Evolutionary conservation across 2,329 filamentous ascomycete species (phyloP).

Genomic region (Lomentospora prolificans): DNA sequence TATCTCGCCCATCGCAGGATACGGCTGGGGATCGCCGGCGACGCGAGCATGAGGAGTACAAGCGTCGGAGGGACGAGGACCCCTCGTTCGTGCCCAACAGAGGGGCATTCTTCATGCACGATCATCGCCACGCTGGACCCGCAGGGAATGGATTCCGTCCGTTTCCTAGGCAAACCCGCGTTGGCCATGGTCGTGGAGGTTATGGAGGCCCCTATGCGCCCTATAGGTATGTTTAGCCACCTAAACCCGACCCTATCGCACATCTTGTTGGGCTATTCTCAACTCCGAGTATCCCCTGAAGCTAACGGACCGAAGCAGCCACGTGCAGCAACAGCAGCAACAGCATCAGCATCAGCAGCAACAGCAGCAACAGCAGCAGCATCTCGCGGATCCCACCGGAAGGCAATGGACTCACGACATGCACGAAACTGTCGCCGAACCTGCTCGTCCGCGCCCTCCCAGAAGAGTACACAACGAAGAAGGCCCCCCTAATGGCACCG

Average conservation of each 20-base stretch:
- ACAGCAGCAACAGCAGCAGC: slow-evolving; percentile 11
- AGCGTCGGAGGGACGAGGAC: slow-evolving; percentile 77
- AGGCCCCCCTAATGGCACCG: slow-evolving; percentile 44
- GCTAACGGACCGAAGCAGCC: slow-evolving; percentile 21
- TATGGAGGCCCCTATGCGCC: slow-evolving; percentile 48
- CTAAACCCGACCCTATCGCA: background rate
- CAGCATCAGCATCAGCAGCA: background rate
- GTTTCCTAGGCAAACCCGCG: slow-evolving; percentile 54
- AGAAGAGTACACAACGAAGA: slow-evolving; percentile 26
- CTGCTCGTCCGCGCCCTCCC: slow-evolving; percentile 30
- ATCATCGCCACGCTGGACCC: slow-evolving; percentile 72
- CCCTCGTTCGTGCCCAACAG: slow-evolving; percentile 90
- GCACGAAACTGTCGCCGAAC: slow-evolving; percentile 60
- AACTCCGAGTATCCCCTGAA: no score
- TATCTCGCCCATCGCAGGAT: slow-evolving; percentile 38
- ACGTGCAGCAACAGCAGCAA: slow-evolving; percentile 15
- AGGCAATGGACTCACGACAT: slow-evolving; percentile 90
- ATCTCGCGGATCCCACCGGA: slow-evolving; percentile 50
- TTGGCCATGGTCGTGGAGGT: slow-evolving; percentile 49
- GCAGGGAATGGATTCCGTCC: slow-evolving; percentile 69
- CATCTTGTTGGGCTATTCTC: no score
- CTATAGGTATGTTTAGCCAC: slow-evolving; percentile 45
- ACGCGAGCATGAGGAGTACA: slow-evolving; percentile 84
- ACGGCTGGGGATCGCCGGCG: slow-evolving; percentile 60
- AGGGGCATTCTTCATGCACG: slow-evolving; percentile 95